These are phyloP conservation scores for Prunus campanulata DNA, from an alignment of 306 rosid species.

Conservation along the genomic window DNA sequence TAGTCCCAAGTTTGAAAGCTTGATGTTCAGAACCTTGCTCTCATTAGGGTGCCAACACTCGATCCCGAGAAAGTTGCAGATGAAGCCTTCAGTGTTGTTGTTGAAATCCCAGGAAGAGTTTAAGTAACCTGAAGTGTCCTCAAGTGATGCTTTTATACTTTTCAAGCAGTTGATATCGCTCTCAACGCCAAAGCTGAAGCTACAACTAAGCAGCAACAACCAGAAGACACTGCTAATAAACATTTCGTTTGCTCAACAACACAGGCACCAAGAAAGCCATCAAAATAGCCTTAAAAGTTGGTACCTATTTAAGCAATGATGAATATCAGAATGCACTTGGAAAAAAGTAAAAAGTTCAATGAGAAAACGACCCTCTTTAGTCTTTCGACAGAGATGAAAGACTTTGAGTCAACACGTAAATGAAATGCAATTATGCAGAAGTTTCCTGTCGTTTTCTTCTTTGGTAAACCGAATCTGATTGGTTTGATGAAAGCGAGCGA, in stretches of 20 bases:
- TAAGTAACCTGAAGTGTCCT: conserved; percentile 57
- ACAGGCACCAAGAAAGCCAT: neutral
- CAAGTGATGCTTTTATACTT: conserved; percentile 28
- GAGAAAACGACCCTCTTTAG: neutral
- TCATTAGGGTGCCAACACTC: conserved; percentile 95
- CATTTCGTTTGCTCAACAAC: too few relatives aligned
- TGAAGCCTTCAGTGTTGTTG: conserved; percentile 60
- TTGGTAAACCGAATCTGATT: neutral
- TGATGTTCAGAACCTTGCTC: conserved; percentile 62
- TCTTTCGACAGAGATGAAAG: neutral
- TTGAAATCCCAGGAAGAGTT: conserved; percentile 58
- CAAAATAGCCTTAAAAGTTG: conserved; percentile 8
- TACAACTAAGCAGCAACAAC: conserved; percentile 40
- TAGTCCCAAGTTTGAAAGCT: conserved; percentile 66
- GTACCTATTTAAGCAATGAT: neutral
- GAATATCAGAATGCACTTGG: neutral
- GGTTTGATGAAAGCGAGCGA: neutral
- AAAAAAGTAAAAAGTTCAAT: too few relatives aligned
- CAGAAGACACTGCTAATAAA: conserved; percentile 11
- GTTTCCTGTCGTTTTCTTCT: too few relatives aligned
- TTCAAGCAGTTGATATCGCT: conserved; percentile 31
- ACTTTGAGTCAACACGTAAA: neutral
- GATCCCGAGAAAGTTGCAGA: conserved; percentile 66
- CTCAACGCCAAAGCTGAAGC: conserved; percentile 32
- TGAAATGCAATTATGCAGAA: neutral